Percentiles rank a stretch among this genome's conserved stretches.
Conservation (phyloP, 1,284 basidiomycete genomes). For the Apiotrichum veenhuisii region DNA sequence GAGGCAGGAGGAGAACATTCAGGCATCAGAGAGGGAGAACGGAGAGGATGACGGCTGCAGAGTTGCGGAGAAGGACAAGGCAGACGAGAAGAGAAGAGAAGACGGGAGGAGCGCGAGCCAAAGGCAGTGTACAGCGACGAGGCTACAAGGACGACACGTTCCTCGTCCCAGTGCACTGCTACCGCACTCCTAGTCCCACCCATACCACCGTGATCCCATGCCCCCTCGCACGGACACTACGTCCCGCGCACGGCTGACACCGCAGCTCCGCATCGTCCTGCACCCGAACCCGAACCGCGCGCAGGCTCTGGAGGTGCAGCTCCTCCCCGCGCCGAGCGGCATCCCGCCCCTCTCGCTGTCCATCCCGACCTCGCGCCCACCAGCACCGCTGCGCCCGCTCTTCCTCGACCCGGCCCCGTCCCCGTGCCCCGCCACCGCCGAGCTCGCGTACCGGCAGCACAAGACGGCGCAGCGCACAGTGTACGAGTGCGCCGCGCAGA, state of each 20-base stretch:
- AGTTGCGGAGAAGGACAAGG: too few relatives aligned
- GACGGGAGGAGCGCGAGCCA: too few relatives aligned
- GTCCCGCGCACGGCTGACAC: too few relatives aligned
- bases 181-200: too few relatives aligned
- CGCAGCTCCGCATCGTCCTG: constrained; percentile 31
- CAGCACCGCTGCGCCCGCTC: constrained; percentile 18
- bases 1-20: too few relatives aligned
- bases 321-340: constrained; percentile 27
- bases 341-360: constrained; percentile 23
- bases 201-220: too few relatives aligned
- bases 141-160: too few relatives aligned
- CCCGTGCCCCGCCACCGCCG: neutral
- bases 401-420: constrained; percentile 27
- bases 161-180: too few relatives aligned
- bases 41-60: too few relatives aligned
- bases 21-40: too few relatives aligned
- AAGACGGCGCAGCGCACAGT: constrained; percentile 37
- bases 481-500: constrained; percentile 32
- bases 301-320: constrained; percentile 28
- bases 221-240: neutral
- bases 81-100: neutral
- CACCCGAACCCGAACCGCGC: constrained; percentile 16
- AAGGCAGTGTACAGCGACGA: too few relatives aligned
- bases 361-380: neutral
- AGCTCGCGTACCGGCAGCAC: constrained; percentile 25